phyloP scores from a whole-genome alignment of 176 grass and related monocot species.

The Coix lacrymajobi region DNA sequence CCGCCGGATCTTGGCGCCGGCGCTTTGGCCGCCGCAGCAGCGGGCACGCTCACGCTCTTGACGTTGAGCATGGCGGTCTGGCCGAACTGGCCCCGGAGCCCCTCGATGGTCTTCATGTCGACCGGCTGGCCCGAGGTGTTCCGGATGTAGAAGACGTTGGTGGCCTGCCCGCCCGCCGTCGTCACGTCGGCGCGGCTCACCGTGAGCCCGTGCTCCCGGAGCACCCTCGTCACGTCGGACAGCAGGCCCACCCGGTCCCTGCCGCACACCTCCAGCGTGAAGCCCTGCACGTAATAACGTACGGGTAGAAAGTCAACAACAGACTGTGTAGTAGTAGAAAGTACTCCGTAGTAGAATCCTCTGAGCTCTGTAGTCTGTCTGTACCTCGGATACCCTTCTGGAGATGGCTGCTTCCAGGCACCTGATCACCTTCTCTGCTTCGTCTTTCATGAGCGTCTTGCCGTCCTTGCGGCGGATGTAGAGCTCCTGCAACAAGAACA shows the following conservation, averaged over 20 bases:
- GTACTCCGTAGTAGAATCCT: not conserved
- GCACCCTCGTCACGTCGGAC: conserved; percentile 71
- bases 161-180: conserved; percentile 57
- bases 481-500: conserved; percentile 51
- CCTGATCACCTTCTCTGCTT: conserved; percentile 75
- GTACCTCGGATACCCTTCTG: conserved; percentile 95
- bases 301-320: not conserved
- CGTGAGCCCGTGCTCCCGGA: conserved; percentile 66
- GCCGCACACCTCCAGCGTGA: conserved; percentile 86
- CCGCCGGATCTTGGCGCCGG: conserved; percentile 8
- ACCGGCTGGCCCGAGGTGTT: conserved; percentile 64
- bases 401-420: conserved; percentile 86
- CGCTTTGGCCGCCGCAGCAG: conserved; percentile 22
- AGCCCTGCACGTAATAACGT: conserved; percentile 46
- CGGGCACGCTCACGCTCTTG: conserved; percentile 60
- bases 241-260: conserved; percentile 82
- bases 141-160: conserved; percentile 71
- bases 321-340: no score
- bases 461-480: conserved; percentile 91
- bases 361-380: not conserved
- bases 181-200: conserved; percentile 69
- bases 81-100: conserved; percentile 65
- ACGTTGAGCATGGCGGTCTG: conserved; percentile 87
- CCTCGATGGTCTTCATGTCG: conserved; percentile 75
- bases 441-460: conserved; percentile 52